phyloP scores from a whole-genome alignment of 495 filamentous ascomycete species.

The Aeminium ludgeri region DNA sequence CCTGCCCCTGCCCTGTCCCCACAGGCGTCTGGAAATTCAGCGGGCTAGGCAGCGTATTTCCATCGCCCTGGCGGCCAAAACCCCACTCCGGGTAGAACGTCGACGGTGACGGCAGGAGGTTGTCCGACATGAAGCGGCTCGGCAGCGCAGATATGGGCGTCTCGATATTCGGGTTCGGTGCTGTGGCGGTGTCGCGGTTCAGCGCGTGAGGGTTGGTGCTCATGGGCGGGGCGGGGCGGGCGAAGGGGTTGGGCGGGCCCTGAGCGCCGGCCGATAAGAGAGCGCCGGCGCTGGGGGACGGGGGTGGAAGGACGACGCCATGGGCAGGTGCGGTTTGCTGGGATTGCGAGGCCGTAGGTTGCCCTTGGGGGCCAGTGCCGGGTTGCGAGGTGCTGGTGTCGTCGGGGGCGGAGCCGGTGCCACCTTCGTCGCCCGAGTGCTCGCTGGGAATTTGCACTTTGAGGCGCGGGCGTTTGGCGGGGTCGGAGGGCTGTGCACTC shows the following conservation, averaged over 20 bases:
- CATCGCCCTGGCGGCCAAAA: slow-evolving; percentile 36
- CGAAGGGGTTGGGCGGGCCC: slow-evolving; percentile 91
- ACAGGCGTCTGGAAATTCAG: slow-evolving; percentile 84
- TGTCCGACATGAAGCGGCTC: slow-evolving; percentile 71
- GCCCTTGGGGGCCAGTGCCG: slow-evolving; percentile 25
- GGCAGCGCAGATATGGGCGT: slow-evolving; percentile 96
- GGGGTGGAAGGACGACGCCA: slow-evolving; percentile 74
- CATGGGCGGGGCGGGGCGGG: slow-evolving; percentile 55
- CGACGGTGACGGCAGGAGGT: slow-evolving; percentile 70
- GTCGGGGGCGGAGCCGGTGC: slow-evolving; percentile 56
- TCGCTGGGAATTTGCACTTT: slow-evolving; percentile 92
- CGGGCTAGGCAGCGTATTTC: slow-evolving; percentile 72
- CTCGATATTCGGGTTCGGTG: slow-evolving; percentile 41
- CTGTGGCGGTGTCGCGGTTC: slow-evolving; percentile 15
- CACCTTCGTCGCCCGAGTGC: slow-evolving; percentile 64
- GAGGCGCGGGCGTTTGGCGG: slow-evolving; percentile 58
- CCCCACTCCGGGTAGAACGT: slow-evolving; percentile 90
- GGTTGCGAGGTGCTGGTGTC: slow-evolving; percentile 42
- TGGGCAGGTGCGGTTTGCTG: slow-evolving; percentile 28
- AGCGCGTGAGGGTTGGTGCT: slow-evolving; percentile 40
- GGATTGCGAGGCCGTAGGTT: too few species aligned
- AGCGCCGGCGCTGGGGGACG: slow-evolving; percentile 72
- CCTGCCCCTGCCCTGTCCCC: slow-evolving; percentile 35
- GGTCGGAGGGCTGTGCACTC: slow-evolving; percentile 44
- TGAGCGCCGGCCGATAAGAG: slow-evolving; percentile 81